Percentiles rank a stretch among this genome's conserved stretches.
Evolutionary conservation across 2,329 filamentous ascomycete genomes (phyloP).

Genomic region (Verruconis gallopava): DNA sequence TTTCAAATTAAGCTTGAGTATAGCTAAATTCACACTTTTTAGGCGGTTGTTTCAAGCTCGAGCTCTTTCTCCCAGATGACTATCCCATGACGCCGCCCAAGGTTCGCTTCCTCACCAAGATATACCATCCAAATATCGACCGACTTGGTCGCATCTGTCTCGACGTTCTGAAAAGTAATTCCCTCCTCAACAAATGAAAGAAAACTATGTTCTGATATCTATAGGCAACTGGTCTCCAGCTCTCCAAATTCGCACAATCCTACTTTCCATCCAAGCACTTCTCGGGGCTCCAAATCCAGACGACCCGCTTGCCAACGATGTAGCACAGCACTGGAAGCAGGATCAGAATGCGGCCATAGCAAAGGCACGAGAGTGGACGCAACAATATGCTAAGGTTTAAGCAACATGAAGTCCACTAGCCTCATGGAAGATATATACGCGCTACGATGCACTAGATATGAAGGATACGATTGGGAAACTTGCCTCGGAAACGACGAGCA

Average conservation of each 20-base stretch:
- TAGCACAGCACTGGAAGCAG: conserved; percentile 96
- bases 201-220: conserved; percentile 11
- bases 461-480: too few species aligned
- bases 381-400: conserved; percentile 52
- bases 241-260: conserved; percentile 91
- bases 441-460: too few species aligned
- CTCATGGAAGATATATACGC: too few species aligned
- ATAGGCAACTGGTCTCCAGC: conserved; percentile 97
- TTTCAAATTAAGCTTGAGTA: too few species aligned
- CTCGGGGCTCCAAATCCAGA: conserved; percentile 95
- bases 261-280: conserved; percentile 95
- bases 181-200: conserved; percentile 11
- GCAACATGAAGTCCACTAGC: too few species aligned
- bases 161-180: conserved; percentile 84
- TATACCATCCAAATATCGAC: conserved; percentile 98
- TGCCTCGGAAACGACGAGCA: too few species aligned
- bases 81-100: conserved; percentile 99
- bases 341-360: conserved; percentile 85
- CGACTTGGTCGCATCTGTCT: conserved; percentile 94
- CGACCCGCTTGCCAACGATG: conserved; percentile 94
- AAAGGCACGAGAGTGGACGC: conserved; percentile 86
- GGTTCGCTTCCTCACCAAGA: conserved; percentile 96
- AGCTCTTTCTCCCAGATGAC: conserved; percentile 94
- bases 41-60: conserved; percentile 87
- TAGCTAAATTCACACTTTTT: conserved; percentile 4